Conservation (phyloP, 768 basidiomycete species). For the Tricholoma terreum region DNA sequence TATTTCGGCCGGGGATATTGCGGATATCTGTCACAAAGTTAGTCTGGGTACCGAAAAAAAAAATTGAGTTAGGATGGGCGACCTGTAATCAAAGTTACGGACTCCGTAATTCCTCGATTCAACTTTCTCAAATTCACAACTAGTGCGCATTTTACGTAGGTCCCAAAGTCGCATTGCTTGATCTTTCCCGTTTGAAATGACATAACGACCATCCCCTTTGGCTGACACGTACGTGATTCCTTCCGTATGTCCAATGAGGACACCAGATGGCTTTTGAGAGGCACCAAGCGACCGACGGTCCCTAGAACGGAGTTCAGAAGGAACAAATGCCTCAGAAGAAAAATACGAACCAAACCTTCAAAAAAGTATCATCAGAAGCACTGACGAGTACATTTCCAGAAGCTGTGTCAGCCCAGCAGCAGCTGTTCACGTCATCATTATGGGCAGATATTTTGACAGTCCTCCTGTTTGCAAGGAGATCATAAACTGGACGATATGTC, state of each 20-base stretch:
- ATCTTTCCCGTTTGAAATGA: slow-evolving; percentile 96
- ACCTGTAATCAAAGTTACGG: slow-evolving; percentile 80
- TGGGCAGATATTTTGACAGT: slow-evolving; percentile 89
- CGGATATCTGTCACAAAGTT: slow-evolving; percentile 44
- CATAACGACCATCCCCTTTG: slow-evolving; percentile 94
- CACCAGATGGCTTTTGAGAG: slow-evolving; percentile 80
- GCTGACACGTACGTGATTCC: slow-evolving; percentile 93
- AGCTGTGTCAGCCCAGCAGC: slow-evolving; percentile 91
- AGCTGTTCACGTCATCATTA: slow-evolving; percentile 87
- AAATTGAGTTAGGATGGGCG: slow-evolving; percentile 15
- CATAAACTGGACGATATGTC: slow-evolving; percentile 64
- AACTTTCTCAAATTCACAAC: slow-evolving; percentile 60
- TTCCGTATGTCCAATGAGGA: slow-evolving; percentile 93
- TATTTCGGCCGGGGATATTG: slow-evolving; percentile 62
- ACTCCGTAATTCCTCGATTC: slow-evolving; percentile 51
- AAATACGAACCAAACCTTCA: slow-evolving; percentile 85
- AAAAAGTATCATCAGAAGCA: slow-evolving; percentile 89
- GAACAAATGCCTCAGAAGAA: slow-evolving; percentile 42
- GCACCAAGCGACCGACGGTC: slow-evolving; percentile 53
- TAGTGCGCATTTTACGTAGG: slow-evolving; percentile 85
- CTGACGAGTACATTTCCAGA: slow-evolving; percentile 95
- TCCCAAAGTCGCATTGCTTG: slow-evolving; percentile 92
- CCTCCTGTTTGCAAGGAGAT: slow-evolving; percentile 74
- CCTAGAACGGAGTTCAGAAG: slow-evolving; percentile 33
- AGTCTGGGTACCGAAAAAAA: background rate